Evolutionary conservation across 306 rosid genomes (phyloP), one percentile per base, ranked within the genome.

Genomic region (Quercus rubra): DNA sequence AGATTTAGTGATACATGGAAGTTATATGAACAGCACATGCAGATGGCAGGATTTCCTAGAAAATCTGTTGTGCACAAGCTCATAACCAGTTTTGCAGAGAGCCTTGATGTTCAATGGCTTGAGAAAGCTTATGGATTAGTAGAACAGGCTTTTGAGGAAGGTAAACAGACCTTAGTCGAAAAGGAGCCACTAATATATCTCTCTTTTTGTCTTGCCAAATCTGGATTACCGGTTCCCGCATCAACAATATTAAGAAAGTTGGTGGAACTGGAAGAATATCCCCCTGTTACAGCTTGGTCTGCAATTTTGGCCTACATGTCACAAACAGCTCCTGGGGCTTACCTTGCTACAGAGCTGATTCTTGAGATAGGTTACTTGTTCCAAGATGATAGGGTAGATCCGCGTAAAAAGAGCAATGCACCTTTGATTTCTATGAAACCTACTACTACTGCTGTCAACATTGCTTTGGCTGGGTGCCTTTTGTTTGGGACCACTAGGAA

Each of bases 321-420:
- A 27, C 88, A 79, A 80, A 90, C 97, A 54, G 88, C 87, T 27
- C 85, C 89, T 59, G 98, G 97, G 74, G 89, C 93, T 76, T 94
- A 87, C 82, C 90, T 94, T 83, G 92, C 96, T 70, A 91, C 96
- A 31, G 96, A 94, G 84, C 81, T 92, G 83, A 72, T 92, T 80
- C 91, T 92, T 81, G 97, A 94, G 87, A 88, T 94, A 76, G 92
- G 97, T 62, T 92, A 92, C 87, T 79, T 92, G 81, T 94, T 92
- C 80, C 96, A 90, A 81, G 86, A 92, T 75, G 86, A 87, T n/a
- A 85, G 94, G 85, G 89, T 92, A 71, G 98, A 94, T 78, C 93
- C 93, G 0, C 90, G 96, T 77, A 92, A 94, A 81, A 94, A 84
- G 90, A 83, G 82, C 74, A 92, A 89, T 55, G 83, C 90, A 9